A percentile compares a stretch with the other conserved stretches of the same genome.
These are phyloP conservation scores for Termitomyces titanicus DNA, from an alignment of 768 basidiomycete species.

Conservation along the genomic window DNA sequence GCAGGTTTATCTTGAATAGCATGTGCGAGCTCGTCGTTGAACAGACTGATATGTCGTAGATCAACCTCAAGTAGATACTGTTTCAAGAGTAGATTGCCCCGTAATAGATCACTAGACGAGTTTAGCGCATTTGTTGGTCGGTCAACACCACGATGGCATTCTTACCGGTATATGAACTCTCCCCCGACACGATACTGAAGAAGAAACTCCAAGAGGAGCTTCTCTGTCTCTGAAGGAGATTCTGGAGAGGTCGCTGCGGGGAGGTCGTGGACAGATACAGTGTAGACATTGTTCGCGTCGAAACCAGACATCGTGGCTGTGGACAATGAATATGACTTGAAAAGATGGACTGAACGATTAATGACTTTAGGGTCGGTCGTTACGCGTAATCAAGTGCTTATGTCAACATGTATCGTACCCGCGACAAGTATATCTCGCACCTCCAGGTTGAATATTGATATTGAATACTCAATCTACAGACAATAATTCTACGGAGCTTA, in stretches of 20 bases:
- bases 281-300: slow-evolving; percentile 77
- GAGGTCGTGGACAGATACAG: slow-evolving; percentile 72
- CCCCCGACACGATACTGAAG: slow-evolving; percentile 85
- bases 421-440: too few species aligned
- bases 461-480: too few species aligned
- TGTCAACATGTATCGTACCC: too few species aligned
- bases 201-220: slow-evolving; percentile 80
- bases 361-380: slow-evolving; percentile 24
- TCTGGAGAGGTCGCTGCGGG: slow-evolving; percentile 57
- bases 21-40: slow-evolving; percentile 93
- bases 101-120: slow-evolving; percentile 70
- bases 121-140: not conserved
- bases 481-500: too few species aligned
- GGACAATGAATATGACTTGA: not conserved
- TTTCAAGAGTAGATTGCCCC: slow-evolving; percentile 85
- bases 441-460: too few species aligned
- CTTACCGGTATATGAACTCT: slow-evolving; percentile 87
- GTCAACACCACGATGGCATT: slow-evolving; percentile 18
- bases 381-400: slow-evolving; percentile 21
- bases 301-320: slow-evolving; percentile 74
- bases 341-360: slow-evolving; percentile 10
- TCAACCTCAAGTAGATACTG: slow-evolving; percentile 87
- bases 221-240: slow-evolving; percentile 77
- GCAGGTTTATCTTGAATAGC: slow-evolving; percentile 86
- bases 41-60: slow-evolving; percentile 71